Conservation (phyloP, 2,329 filamentous ascomycete species). For the Aspergillus fijiensis region DNA sequence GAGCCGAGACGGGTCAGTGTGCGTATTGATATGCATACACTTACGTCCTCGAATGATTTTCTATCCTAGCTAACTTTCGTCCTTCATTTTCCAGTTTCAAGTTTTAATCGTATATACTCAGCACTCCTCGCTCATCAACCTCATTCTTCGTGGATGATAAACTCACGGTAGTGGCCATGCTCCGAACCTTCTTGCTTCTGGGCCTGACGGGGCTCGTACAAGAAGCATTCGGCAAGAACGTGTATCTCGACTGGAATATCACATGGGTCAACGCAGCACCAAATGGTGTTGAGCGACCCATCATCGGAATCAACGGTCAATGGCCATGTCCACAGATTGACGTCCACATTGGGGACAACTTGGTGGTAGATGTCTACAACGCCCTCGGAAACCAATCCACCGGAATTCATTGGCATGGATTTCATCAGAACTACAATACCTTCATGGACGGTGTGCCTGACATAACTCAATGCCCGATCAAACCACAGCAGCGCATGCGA, state of each 20-base stretch:
- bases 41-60: background rate
- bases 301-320: background rate
- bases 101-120: background rate
- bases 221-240: constrained; percentile 28
- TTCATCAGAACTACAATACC: constrained; percentile 65
- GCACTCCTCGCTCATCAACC: background rate
- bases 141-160: constrained; percentile 5
- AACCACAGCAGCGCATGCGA: constrained; percentile 63
- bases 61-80: background rate
- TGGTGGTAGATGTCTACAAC: constrained; percentile 44
- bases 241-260: constrained; percentile 36
- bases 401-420: constrained; percentile 63
- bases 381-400: constrained; percentile 39
- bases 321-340: constrained; percentile 58
- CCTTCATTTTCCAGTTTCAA: background rate
- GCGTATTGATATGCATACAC: background rate
- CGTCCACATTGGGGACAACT: constrained; percentile 36
- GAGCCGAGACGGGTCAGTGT: background rate
- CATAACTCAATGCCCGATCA: constrained; percentile 68
- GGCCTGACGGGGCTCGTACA: constrained; percentile 1
- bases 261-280: constrained; percentile 6
- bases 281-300: background rate
- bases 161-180: constrained; percentile 3
- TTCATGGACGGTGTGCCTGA: constrained; percentile 69
- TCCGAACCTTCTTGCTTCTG: background rate